phyloP scores from a whole-genome alignment of 2,329 filamentous ascomycete genomes.

The Arthrobotrys conoides region DNA sequence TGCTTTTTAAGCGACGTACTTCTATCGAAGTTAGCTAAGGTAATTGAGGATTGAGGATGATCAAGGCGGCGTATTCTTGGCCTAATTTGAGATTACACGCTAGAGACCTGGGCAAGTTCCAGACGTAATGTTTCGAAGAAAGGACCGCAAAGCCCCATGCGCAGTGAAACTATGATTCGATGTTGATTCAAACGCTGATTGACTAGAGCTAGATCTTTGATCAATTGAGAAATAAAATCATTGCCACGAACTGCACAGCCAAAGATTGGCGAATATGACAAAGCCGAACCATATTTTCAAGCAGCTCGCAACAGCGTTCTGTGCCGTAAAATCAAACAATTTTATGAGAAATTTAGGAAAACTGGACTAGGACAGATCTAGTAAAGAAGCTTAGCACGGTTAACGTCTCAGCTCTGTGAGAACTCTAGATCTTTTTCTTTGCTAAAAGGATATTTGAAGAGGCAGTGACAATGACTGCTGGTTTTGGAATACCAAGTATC shows the following conservation, averaged over 20 bases:
- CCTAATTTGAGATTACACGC: not conserved
- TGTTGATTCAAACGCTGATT: not conserved
- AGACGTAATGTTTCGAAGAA: not conserved
- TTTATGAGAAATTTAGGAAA: not conserved
- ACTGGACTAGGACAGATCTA: not conserved
- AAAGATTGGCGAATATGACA: not conserved
- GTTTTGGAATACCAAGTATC: not conserved
- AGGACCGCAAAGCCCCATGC: constrained; percentile 31
- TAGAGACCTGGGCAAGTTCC: not conserved
- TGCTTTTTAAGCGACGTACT: constrained; percentile 7
- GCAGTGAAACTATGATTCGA: constrained; percentile 18
- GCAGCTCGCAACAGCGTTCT: not conserved
- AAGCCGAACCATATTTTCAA: constrained; percentile 4
- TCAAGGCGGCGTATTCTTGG: not conserved
- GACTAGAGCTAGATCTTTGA: constrained; percentile 2
- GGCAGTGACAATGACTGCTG: constrained; percentile 6
- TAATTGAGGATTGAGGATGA: constrained; percentile 1
- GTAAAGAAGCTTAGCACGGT: not conserved
- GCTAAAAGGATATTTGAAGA: not conserved
- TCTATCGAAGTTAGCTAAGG: not conserved
- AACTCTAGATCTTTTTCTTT: not conserved
- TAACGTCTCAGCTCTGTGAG: not conserved
- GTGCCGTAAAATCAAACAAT: not conserved
- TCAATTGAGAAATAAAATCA: not conserved
- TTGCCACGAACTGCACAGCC: constrained; percentile 33